These are phyloP conservation scores for Paraurostyla sp. DNA, from an alignment of 73 alveolate genomes.

Conservation along the genomic window DNA sequence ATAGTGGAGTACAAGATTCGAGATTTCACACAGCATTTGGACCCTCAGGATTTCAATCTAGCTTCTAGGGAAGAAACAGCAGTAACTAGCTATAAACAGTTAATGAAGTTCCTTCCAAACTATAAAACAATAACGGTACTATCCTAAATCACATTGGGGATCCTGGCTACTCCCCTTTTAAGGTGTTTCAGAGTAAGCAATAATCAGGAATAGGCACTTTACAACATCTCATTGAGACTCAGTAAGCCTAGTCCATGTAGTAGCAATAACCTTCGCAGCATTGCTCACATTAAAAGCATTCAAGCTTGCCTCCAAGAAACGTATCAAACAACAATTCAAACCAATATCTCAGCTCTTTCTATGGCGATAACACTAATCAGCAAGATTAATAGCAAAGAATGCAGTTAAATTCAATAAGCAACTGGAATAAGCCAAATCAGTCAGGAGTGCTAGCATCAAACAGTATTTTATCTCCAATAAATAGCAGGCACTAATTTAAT, in stretches of 20 bases:
- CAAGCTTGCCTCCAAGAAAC: constrained; percentile 10
- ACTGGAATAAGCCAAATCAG: neutral
- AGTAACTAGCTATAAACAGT: neutral
- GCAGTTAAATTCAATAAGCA: neutral
- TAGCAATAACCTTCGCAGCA: neutral
- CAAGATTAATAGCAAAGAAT: neutral
- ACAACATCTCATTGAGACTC: neutral
- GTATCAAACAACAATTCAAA: neutral
- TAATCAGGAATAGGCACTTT: neutral
- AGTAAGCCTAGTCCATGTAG: neutral
- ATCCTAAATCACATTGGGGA: neutral
- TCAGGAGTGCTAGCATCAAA: neutral
- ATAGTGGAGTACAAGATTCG: neutral
- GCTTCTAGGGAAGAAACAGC: constrained; percentile 23
- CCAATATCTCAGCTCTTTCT: neutral
- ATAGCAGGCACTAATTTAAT: neutral
- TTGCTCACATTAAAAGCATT: constrained; percentile 5
- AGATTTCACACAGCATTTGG: constrained; percentile 36
- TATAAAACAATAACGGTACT: neutral
- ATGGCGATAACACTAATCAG: constrained; percentile 3
- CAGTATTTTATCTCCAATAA: neutral
- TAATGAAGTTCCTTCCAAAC: neutral
- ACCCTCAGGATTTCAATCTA: neutral
- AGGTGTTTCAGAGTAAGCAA: constrained; percentile 37
- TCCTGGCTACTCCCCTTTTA: constrained; percentile 30